phyloP scores from a whole-genome alignment of 306 rosid genomes.

The Cicer judaicum region DNA sequence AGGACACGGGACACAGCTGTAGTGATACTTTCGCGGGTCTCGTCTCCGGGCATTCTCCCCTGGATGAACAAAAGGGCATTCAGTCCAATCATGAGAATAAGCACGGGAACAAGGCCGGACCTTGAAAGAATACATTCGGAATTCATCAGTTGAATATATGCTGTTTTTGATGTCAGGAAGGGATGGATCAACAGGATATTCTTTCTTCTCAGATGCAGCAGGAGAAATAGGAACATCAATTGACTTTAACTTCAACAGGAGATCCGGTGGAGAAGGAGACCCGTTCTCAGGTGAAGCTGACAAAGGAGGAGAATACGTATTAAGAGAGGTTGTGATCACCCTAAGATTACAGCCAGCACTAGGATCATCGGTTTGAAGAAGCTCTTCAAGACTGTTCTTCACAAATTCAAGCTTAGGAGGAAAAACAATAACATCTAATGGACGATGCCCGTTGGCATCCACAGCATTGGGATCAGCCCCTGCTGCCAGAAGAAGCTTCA shows the following conservation, averaged over 20 bases:
- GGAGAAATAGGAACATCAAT: constrained; percentile 54
- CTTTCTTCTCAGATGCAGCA: constrained; percentile 83
- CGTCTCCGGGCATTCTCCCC: constrained; percentile 98
- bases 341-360: constrained; percentile 56
- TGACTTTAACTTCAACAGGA: constrained; percentile 61
- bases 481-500: constrained; percentile 73
- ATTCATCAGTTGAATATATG: constrained; percentile 92
- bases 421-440: constrained; percentile 67
- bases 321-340: constrained; percentile 53
- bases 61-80: constrained; percentile 96
- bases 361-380: constrained; percentile 63
- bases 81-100: constrained; percentile 97
- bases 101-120: constrained; percentile 96
- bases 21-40: constrained; percentile 94
- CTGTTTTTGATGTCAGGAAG: constrained; percentile 95
- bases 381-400: constrained; percentile 63
- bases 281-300: constrained; percentile 70
- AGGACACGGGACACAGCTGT: constrained; percentile 96
- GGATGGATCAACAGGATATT: constrained; percentile 87
- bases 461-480: constrained; percentile 80
- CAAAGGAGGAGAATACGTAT: constrained; percentile 65
- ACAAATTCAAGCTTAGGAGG: constrained; percentile 65
- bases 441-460: constrained; percentile 79
- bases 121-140: constrained; percentile 93
- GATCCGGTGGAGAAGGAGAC: constrained; percentile 67